A percentile compares a stretch with the other conserved stretches of the same genome.
These are phyloP conservation scores for Saccharomyces hybrid DNA, from an alignment of 1,139 yeast species.

Conservation along the genomic window DNA sequence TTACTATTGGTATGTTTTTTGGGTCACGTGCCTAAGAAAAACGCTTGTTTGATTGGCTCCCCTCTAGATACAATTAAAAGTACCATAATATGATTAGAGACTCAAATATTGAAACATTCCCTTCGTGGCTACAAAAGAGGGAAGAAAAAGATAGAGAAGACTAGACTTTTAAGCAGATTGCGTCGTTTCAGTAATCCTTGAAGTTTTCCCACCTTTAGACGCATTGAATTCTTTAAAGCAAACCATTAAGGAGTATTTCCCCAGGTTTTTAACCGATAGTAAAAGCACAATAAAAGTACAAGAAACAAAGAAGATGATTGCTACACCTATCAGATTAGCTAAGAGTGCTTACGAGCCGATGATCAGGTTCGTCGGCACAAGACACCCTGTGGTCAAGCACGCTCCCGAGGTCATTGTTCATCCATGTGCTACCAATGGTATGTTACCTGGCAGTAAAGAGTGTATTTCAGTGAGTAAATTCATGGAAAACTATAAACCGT, in stretches of 20 bases:
- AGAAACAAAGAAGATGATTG: slow-evolving; percentile 29
- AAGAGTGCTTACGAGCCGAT: slow-evolving; percentile 40
- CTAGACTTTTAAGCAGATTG: background rate
- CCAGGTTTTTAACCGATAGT: background rate
- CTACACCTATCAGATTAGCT: slow-evolving; percentile 29
- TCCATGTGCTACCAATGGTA: slow-evolving; percentile 40
- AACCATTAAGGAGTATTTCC: background rate
- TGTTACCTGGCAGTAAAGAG: slow-evolving; percentile 35
- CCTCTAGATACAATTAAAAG: background rate
- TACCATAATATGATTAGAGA: background rate
- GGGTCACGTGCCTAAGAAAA: background rate
- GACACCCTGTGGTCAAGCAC: slow-evolving; percentile 27
- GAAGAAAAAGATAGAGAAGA: background rate
- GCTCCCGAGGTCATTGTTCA: slow-evolving; percentile 35
- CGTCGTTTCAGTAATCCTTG: background rate
- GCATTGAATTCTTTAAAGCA: background rate
- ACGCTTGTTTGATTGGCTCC: background rate
- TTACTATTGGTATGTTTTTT: background rate
- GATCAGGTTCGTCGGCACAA: slow-evolving; percentile 57
- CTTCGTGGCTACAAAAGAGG: background rate
- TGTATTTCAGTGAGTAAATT: slow-evolving; percentile 27
- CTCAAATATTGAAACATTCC: background rate
- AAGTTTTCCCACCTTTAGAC: background rate
- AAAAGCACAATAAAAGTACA: background rate
- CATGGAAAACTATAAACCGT: slow-evolving; percentile 24